Percentiles rank a stretch among this genome's conserved stretches.
phyloP scores from a whole-genome alignment of 805 yeast genomes.

The Saturnispora quitensis region DNA sequence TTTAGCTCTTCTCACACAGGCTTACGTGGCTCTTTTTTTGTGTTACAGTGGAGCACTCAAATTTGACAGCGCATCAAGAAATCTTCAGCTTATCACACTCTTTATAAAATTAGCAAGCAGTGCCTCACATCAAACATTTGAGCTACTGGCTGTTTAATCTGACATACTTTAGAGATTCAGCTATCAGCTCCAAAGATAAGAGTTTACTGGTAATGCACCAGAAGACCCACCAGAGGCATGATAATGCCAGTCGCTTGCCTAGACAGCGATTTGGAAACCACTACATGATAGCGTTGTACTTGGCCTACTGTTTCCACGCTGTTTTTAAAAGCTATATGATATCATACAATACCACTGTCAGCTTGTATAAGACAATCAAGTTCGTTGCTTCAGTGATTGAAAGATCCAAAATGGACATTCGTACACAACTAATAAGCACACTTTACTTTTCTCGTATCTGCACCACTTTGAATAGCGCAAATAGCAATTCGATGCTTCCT shows the following conservation, averaged over 20 bases:
- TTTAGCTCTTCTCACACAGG: not conserved
- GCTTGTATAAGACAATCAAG: conserved; percentile 1
- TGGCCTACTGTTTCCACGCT: not conserved
- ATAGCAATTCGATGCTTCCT: conserved; percentile 3
- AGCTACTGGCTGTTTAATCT: not conserved
- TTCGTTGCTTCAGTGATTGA: conserved; percentile 7
- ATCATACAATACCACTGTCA: not conserved
- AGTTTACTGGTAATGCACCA: not conserved
- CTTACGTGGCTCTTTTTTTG: not conserved
- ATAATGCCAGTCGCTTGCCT: not conserved
- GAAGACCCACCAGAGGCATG: not conserved
- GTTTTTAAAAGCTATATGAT: not conserved
- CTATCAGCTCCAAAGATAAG: not conserved
- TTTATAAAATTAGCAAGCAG: not conserved
- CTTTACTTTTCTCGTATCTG: not conserved
- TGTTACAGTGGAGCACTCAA: not conserved
- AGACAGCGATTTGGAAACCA: not conserved
- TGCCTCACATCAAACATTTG: not conserved
- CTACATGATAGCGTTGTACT: not conserved
- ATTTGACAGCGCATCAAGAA: not conserved
- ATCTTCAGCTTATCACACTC: not conserved
- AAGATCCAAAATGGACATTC: not conserved
- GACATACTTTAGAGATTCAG: not conserved
- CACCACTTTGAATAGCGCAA: not conserved
- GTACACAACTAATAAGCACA: not conserved